Conservation (phyloP, 2,329 filamentous ascomycete species). For the Exophiala viscosa region DNA sequence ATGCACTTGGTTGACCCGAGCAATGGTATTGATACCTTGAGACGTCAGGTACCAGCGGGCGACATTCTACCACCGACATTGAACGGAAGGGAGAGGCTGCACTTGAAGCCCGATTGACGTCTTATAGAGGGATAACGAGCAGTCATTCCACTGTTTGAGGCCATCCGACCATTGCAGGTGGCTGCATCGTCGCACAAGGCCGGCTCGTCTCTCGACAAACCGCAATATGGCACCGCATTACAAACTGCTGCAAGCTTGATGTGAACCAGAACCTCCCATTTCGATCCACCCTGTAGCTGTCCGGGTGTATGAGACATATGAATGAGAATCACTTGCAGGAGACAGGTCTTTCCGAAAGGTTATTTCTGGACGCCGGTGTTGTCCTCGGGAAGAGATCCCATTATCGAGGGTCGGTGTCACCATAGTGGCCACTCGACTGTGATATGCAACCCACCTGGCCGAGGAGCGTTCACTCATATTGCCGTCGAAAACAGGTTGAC, state of each 20-base stretch:
- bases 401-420: conserved; percentile 17
- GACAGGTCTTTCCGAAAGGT: neutral
- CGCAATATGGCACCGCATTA: conserved; percentile 15
- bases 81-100: neutral
- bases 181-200: conserved; percentile 14
- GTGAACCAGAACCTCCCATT: conserved; percentile 14
- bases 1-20: no score
- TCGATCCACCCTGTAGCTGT: conserved; percentile 13
- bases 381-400: conserved; percentile 10
- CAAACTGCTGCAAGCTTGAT: conserved; percentile 19
- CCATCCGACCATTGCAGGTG: neutral
- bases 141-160: conserved; percentile 2
- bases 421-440: conserved; percentile 2
- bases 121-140: conserved; percentile 10
- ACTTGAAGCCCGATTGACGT: neutral
- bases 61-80: neutral
- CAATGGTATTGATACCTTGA: no score
- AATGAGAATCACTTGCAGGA: neutral
- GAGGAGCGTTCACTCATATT: neutral
- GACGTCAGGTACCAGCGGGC: no score
- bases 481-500: neutral
- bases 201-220: conserved; percentile 14
- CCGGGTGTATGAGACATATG: conserved; percentile 17
- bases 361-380: neutral
- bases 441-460: neutral